A percentile compares a stretch with the other conserved stretches of the same genome.
Evolutionary conservation across 1,284 basidiomycete species (phyloP).

Genomic region (Earliella scabrosa): DNA sequence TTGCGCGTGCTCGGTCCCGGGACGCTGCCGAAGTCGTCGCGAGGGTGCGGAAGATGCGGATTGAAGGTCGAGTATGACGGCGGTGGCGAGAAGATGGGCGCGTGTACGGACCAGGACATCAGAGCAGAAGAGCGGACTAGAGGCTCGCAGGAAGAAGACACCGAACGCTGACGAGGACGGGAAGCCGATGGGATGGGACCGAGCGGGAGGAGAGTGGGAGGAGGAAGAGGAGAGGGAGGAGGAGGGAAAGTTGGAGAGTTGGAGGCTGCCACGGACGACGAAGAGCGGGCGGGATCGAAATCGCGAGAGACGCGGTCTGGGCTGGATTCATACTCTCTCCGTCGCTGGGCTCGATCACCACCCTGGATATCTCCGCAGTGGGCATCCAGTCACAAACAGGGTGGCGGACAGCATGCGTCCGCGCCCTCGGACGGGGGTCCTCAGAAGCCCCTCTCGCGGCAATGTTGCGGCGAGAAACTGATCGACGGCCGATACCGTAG

Average conservation of each 20-base stretch:
- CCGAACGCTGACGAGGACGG: background rate
- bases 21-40: background rate
- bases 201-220: background rate
- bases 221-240: background rate
- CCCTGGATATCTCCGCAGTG: constrained; percentile 12
- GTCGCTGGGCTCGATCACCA: constrained; percentile 13
- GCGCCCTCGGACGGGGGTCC: too few species aligned
- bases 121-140: background rate
- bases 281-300: constrained; percentile 1
- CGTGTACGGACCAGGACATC: background rate
- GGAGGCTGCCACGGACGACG: background rate
- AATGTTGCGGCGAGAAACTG: background rate
- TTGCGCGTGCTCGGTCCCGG: background rate
- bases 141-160: background rate
- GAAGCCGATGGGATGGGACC: background rate
- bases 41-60: background rate
- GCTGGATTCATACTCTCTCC: background rate
- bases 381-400: background rate
- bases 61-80: background rate
- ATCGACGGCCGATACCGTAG: background rate
- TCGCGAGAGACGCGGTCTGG: constrained; percentile 1
- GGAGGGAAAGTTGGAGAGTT: background rate
- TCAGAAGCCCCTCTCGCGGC: background rate
- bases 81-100: background rate
- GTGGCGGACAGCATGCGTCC: background rate